Base-by-base conservation (phyloP, 345 rosid species). In the Cardamine occulta region DNA sequence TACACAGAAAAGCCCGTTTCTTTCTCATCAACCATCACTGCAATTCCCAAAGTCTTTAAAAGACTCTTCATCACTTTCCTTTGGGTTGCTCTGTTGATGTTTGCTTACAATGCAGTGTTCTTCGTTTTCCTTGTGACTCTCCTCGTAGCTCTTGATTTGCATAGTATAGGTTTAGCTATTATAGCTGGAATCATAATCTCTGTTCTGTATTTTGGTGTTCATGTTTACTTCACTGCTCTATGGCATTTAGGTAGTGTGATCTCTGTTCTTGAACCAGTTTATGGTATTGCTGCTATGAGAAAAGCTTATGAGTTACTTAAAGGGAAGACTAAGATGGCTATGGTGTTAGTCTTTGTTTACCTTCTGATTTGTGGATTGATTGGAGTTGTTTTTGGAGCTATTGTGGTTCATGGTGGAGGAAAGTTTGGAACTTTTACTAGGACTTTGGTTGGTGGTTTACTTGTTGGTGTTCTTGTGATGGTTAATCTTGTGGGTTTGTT, bases 221-320 rank as follows among this genome's bases (percentile, higher is more conserved):
- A 95, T 66, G 91, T 95, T 14, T 92, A 85, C 62, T 92, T 95
- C 61, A 92, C 99, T n/a, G 98, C 97, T 2, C 24, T 88, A n/a
- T 95, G 98, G 98, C 99, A 95, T 84, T 64, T 95, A 83, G 99
- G 94, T 34, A 95, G 99, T 55, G 99, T 95, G 59, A 86, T 89
- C 8, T 95, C 98, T 57, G 99, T 95, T 59, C 89, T 95, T 17
- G 99, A 92, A 79, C 94, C 97, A 1, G 31, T 95, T 73, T 89
- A 90, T 45, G 99, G 99, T 4, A 45, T 90, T 12, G 85, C 87
- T 0, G 99, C 99, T 0, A 90, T 93, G 99, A 91, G 66, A 72
- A 93, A 93, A 87, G 92, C 94, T 77, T 95, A 88, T 18, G 97
- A 89, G 80, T 67, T 95, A 63, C 79, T 95, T 15, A 85, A 87